Base-by-base conservation (phyloP, 352 stramenopile genomes). In the Plasmopara halstedii region DNA sequence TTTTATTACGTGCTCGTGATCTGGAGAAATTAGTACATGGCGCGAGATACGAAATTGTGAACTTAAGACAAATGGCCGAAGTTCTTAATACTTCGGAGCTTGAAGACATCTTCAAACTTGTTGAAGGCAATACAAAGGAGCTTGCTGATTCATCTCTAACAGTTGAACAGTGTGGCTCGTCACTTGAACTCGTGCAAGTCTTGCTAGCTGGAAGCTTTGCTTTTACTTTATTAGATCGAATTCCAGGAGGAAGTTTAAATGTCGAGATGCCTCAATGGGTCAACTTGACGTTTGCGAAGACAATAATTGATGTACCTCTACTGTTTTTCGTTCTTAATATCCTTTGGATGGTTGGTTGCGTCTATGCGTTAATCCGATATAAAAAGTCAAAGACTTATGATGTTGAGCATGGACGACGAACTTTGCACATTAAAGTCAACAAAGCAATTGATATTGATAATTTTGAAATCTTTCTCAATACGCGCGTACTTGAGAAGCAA, bases 11-110 rank as follows among this genome's bases (percentile, higher is more conserved):
- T 27, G 87, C 86, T 1, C 85, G 77, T 19, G 91, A 97, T 62
- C 56, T 97, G 0, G 94, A 95, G 47, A 97, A 97, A 50, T 94
- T 96, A 21, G 73, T 98, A 21, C 69, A 75, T 38, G 88, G 83
- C 23, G 77, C 86, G 14, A 81, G 92, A 38, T 88, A 90, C 32
- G 88, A 96, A 49, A 69, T 98, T 40, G 80, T 96, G 18, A 88
- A 97, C 31, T 62, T 97, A 31, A 76, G 41, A 17, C 41, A 47
- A 26, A 47, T 47, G 85, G 29, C 83, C 96, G 64, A 85, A 26
- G 81, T 95, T 25, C 80, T 95, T 38, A 90, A 83, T 40, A 85
- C 94, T 20, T 88, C 87, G 10, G 87, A 96, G 56, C 74, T 91
- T 11, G 81, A 93, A 55, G 72, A 88, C 32, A 85, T 97, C 40